Percentiles rank a stretch among this genome's conserved stretches.
Conservation (phyloP, 148 eudicot species). For the Dysphania ambrosioides region DNA sequence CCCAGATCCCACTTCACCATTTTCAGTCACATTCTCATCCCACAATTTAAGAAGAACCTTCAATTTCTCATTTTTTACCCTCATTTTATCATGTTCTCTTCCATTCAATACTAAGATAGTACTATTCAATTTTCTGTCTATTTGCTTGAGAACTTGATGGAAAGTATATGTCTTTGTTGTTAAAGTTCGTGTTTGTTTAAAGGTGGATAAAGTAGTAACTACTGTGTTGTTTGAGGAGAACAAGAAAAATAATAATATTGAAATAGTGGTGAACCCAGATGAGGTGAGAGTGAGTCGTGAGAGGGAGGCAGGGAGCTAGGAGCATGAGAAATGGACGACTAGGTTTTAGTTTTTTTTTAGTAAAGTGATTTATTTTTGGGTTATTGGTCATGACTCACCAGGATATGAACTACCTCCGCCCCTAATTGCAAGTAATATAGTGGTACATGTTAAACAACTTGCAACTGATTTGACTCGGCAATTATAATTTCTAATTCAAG, state of each 20-base stretch:
- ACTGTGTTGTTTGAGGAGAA: conserved; percentile 65
- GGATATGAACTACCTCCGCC: not conserved
- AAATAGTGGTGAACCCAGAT: conserved; percentile 83
- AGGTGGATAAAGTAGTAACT: conserved; percentile 94
- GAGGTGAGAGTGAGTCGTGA: no score
- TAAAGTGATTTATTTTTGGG: no score
- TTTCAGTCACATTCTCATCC: no score
- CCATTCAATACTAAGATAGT: conserved; percentile 42
- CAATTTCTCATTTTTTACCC: conserved; percentile 44
- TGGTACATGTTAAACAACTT: not conserved
- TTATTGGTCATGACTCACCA: no score
- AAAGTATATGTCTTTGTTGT: not conserved
- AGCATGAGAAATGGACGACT: no score
- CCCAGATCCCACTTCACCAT: conserved; percentile 1
- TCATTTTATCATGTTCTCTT: conserved; percentile 27
- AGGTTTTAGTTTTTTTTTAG: no score
- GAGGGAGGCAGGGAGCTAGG: no score
- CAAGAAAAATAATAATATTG: conserved; percentile 67
- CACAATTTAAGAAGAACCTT: conserved; percentile 39
- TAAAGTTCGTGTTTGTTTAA: conserved; percentile 9
- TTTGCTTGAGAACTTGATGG: conserved; percentile 1
- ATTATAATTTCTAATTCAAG: no score
- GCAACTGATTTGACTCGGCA: not conserved
- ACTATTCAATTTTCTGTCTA: not conserved
- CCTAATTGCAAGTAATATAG: not conserved